A percentile compares a stretch with the other conserved stretches of the same genome.
These are phyloP conservation scores for Hebeloma cylindrosporum DNA, from an alignment of 768 basidiomycete genomes.

Conservation along the genomic window DNA sequence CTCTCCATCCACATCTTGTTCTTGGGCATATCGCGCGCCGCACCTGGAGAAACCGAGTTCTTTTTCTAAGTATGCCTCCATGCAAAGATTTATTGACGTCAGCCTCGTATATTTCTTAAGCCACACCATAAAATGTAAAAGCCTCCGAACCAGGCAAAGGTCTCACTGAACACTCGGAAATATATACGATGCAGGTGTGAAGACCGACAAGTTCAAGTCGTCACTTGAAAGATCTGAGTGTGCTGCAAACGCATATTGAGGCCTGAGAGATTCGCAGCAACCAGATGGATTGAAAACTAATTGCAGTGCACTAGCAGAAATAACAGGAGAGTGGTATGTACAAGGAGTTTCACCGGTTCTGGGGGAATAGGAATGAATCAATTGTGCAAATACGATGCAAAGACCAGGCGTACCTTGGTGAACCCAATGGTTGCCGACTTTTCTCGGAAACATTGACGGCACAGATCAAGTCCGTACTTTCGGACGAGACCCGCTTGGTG, in stretches of 20 bases:
- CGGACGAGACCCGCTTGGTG: conserved; percentile 98
- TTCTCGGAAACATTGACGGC: conserved; percentile 98
- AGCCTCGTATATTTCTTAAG: too few relatives aligned
- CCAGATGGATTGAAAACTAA: conserved; percentile 14
- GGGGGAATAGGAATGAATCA: background rate
- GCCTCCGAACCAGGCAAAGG: too few relatives aligned
- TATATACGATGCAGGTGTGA: background rate
- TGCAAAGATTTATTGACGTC: too few relatives aligned
- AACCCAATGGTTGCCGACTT: conserved; percentile 93
- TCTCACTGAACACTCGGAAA: too few relatives aligned
- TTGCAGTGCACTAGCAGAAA: conserved; percentile 11
- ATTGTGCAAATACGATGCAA: conserved; percentile 1
- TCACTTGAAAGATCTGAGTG: too few relatives aligned
- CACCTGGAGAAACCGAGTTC: too few relatives aligned
- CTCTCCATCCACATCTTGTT: background rate
- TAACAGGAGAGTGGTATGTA: conserved; percentile 10
- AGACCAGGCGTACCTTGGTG: conserved; percentile 66
- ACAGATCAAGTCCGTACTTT: conserved; percentile 95
- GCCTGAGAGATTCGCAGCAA: background rate
- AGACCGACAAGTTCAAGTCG: background rate
- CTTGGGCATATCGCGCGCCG: too few relatives aligned
- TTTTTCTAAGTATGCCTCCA: too few relatives aligned
- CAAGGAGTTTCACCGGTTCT: conserved; percentile 29
- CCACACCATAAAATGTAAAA: too few relatives aligned
- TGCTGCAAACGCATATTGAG: conserved; percentile 1